Evolutionary conservation across 129 eudicot species (phyloP).

Genomic region (Glebionis coronaria): DNA sequence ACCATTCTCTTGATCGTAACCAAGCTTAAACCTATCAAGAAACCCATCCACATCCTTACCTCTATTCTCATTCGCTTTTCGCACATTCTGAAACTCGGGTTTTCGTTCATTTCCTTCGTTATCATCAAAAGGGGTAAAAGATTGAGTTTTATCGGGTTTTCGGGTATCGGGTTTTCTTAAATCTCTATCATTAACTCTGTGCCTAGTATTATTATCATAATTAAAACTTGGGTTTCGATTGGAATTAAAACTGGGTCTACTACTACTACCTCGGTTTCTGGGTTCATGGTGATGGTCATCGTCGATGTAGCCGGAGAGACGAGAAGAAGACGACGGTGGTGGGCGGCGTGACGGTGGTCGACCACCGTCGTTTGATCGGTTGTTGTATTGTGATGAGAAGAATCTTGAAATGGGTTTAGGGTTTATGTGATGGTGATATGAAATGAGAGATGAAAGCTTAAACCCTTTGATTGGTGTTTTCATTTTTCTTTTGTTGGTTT

Average conservation of each 20-base stretch:
- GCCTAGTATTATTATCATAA: conserved; percentile 12
- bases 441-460: conserved; percentile 25
- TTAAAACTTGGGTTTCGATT: conserved; percentile 11
- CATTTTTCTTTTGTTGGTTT: conserved; percentile 10
- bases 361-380: conserved; percentile 27
- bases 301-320: conserved; percentile 28
- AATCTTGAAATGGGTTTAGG: conserved; percentile 18
- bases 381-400: conserved; percentile 29
- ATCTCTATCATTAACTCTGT: conserved; percentile 23
- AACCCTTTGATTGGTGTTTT: conserved; percentile 23
- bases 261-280: conserved; percentile 20
- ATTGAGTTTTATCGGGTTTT: conserved; percentile 20
- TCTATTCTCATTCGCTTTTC: conserved; percentile 7
- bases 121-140: conserved; percentile 22
- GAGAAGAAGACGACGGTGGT: conserved; percentile 4
- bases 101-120: conserved; percentile 23
- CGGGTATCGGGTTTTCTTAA: conserved; percentile 16
- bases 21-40: conserved; percentile 61
- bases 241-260: conserved; percentile 16
- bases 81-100: conserved; percentile 11
- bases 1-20: conserved; percentile 35
- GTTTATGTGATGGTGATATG: conserved; percentile 9
- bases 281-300: conserved; percentile 24
- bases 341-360: conserved; percentile 23
- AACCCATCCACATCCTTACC: conserved; percentile 33